Evolutionary conservation across 306 rosid genomes (phyloP).

Genomic region (Cucurbita moschata): DNA sequence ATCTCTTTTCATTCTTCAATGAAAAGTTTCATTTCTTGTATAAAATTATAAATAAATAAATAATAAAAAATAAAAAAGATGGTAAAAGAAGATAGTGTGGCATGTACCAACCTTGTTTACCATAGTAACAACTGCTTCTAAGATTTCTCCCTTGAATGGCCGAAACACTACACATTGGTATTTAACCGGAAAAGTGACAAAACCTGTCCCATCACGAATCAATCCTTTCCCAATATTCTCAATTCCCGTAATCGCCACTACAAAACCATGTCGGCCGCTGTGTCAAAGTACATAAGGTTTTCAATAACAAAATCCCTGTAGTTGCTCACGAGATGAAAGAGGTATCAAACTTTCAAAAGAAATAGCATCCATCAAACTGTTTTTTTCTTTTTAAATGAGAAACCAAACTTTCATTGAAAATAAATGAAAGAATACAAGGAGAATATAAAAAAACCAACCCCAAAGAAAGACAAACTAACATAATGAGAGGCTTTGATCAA

Average conservation of each 20-base stretch:
- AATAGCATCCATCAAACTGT: not conserved
- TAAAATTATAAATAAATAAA: no score
- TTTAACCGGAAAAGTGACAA: constrained; percentile 86
- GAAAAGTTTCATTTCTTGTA: no score
- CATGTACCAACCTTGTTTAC: constrained; percentile 63
- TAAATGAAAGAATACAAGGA: not conserved
- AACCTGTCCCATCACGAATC: constrained; percentile 93
- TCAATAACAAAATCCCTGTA: not conserved
- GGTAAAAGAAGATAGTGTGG: not conserved
- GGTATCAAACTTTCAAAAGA: not conserved
- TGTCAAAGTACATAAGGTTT: not conserved
- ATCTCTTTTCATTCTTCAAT: no score
- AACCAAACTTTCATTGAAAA: not conserved
- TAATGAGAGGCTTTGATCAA: not conserved
- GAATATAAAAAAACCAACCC: not conserved
- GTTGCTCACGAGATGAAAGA: not conserved
- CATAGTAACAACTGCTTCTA: constrained; percentile 93
- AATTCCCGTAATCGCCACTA: constrained; percentile 89
- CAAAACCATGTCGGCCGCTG: constrained; percentile 95
- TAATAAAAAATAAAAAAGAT: no score
- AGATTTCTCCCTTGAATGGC: constrained; percentile 92
- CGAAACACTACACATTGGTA: constrained; percentile 94
- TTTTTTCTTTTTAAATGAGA: not conserved
- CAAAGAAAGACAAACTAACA: not conserved
- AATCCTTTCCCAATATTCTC: constrained; percentile 76